phyloP scores from a whole-genome alignment of 345 rosid genomes.

The Populus pruinosa region DNA sequence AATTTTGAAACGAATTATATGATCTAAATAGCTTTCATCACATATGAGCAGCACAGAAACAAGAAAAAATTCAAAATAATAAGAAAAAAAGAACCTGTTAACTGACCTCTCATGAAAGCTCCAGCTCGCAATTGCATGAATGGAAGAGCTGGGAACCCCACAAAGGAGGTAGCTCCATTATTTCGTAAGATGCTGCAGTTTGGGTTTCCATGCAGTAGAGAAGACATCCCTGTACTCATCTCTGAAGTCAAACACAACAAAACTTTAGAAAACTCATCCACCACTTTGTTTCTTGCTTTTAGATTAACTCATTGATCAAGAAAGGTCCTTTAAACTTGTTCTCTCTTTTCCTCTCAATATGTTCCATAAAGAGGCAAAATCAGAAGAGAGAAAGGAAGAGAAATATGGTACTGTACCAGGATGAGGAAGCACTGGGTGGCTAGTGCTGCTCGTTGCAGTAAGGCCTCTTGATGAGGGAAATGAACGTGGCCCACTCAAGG shows the following conservation, averaged over 20 bases:
- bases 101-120: slow-evolving; percentile 24
- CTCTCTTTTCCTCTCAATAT: background rate
- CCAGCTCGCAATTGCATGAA: background rate
- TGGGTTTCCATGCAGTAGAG: slow-evolving; percentile 13
- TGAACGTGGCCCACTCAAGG: no score
- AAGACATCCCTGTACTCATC: slow-evolving; percentile 24
- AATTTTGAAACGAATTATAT: no score
- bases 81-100: background rate
- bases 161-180: slow-evolving; percentile 1
- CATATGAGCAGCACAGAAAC: no score
- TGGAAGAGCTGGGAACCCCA: slow-evolving; percentile 24
- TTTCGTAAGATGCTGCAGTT: slow-evolving; percentile 18
- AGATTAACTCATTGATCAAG: background rate
- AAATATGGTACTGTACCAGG: background rate
- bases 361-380: background rate
- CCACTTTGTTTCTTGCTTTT: background rate
- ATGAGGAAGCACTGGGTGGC: background rate
- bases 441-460: background rate
- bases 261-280: no score
- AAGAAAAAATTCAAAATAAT: background rate
- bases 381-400: background rate
- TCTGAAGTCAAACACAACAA: no score
- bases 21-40: no score
- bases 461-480: no score
- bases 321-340: background rate